Conservation (phyloP, 169 alveolate species). For the Perkinsus olseni region DNA sequence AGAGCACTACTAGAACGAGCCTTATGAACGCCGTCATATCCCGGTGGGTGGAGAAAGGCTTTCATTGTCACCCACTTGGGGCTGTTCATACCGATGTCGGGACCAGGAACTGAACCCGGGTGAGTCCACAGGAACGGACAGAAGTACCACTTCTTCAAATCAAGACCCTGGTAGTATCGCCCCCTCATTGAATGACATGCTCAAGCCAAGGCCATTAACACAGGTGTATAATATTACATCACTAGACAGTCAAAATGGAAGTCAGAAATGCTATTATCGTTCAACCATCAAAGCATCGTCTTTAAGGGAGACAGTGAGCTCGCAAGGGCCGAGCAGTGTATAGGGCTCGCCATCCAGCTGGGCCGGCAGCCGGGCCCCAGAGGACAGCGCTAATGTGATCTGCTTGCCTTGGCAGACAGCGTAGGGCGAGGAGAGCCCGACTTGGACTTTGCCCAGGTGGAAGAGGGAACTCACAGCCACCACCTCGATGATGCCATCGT, state of each 20-base stretch:
- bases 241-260: background rate
- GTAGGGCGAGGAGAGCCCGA: conserved; percentile 29
- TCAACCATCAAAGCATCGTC: background rate
- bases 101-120: no score
- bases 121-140: no score
- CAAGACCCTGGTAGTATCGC: no score
- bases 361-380: background rate
- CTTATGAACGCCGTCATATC: no score
- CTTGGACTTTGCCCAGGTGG: conserved; percentile 32
- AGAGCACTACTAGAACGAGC: no score
- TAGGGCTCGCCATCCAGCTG: background rate
- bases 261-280: background rate
- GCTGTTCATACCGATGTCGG: no score
- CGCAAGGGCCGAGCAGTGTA: background rate
- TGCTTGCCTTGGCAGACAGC: conserved; percentile 29
- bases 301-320: background rate
- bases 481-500: conserved; percentile 35
- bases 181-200: background rate
- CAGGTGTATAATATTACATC: background rate
- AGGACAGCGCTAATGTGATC: background rate
- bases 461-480: conserved; percentile 27
- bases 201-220: background rate
- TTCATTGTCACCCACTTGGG: no score
- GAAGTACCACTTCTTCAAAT: no score
- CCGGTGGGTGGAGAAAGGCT: no score